Conservation (phyloP, 1,284 basidiomycete genomes). For the Heterobasidion occidentale region DNA sequence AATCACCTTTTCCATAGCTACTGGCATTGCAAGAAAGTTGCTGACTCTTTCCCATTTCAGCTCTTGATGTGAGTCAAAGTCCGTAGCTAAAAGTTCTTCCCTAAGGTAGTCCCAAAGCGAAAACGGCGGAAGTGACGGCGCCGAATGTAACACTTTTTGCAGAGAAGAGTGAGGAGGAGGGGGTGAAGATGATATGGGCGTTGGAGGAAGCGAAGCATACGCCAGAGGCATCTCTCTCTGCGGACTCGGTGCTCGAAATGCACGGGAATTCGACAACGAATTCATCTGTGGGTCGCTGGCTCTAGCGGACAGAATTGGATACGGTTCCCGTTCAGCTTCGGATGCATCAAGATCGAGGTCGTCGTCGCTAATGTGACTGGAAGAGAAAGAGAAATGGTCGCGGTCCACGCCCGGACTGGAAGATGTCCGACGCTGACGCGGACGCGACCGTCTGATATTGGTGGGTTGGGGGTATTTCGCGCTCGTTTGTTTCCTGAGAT, state of each 20-base stretch:
- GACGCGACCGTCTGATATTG: conserved; percentile 2
- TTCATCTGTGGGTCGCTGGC: neutral
- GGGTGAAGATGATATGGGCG: conserved; percentile 48
- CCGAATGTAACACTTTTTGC: conserved; percentile 9
- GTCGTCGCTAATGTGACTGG: conserved; percentile 8
- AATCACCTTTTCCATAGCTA: conserved; percentile 88
- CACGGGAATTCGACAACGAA: conserved; percentile 2
- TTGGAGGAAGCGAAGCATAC: conserved; percentile 66
- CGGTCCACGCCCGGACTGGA: conserved; percentile 9
- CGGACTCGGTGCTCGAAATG: conserved; percentile 5
- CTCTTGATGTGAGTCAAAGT: conserved; percentile 90
- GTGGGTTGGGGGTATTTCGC: conserved; percentile 3
- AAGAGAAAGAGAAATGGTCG: conserved; percentile 7
- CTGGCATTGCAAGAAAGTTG: conserved; percentile 91
- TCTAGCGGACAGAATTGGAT: neutral
- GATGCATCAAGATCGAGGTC: conserved; percentile 2
- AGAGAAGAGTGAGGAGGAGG: conserved; percentile 20
- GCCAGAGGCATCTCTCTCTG: conserved; percentile 21
- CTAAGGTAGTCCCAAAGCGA: conserved; percentile 90
- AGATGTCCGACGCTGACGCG: conserved; percentile 6
- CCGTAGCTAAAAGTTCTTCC: conserved; percentile 82
- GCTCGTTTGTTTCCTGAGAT: conserved; percentile 3
- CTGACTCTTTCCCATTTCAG: conserved; percentile 96
- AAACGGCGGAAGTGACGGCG: conserved; percentile 40
- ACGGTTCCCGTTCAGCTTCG: conserved; percentile 5